These are phyloP conservation scores for Solanum hybrid DNA, from an alignment of 305 asterid species.

Conservation along the genomic window DNA sequence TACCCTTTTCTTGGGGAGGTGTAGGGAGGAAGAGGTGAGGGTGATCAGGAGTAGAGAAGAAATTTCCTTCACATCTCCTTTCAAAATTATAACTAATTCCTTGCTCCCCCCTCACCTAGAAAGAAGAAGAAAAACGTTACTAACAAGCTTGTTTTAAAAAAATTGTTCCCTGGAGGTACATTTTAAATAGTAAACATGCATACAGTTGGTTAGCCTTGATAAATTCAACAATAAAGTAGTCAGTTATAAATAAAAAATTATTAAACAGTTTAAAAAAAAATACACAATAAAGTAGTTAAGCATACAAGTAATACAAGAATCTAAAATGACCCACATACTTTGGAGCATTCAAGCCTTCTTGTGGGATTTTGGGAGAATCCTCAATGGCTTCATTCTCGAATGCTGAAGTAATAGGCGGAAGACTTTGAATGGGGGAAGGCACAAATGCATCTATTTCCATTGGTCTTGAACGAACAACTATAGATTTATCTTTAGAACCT, in stretches of 20 bases:
- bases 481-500: conserved; percentile 22
- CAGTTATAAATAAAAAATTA: background rate
- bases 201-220: background rate
- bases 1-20: background rate
- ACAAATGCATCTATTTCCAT: conserved; percentile 1
- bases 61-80: background rate
- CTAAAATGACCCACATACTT: conserved; percentile 12
- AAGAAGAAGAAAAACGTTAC: background rate
- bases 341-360: conserved; percentile 7
- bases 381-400: conserved; percentile 11
- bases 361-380: conserved; percentile 19
- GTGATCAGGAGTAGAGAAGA: background rate
- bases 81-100: background rate
- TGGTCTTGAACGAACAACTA: conserved; percentile 17
- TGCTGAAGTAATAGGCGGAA: conserved; percentile 6
- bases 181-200: background rate
- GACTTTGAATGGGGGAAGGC: conserved; percentile 4
- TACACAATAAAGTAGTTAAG: background rate
- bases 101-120: background rate
- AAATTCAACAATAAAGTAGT: background rate
- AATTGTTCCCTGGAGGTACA: background rate
- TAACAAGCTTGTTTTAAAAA: background rate
- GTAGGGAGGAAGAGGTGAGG: background rate
- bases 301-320: background rate
- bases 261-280: background rate